A percentile compares a stretch with the other conserved stretches of the same genome.
Conservation (phyloP, 805 yeast genomes). For the Yarrowia alimentaria region DNA sequence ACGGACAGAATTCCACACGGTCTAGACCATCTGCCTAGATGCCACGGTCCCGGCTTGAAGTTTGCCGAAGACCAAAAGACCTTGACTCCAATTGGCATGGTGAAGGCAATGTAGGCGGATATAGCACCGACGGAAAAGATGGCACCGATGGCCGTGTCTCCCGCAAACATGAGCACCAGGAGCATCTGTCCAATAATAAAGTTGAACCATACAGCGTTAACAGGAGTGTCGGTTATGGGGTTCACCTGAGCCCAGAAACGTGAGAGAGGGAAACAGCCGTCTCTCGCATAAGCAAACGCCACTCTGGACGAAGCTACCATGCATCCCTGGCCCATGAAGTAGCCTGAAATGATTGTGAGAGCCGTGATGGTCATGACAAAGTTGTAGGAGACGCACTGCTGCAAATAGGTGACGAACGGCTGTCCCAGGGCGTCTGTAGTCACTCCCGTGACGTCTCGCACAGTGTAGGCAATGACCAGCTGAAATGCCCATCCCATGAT, state of each 20-base stretch:
- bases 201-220: slow-evolving; percentile 59
- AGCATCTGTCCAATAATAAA: slow-evolving; percentile 54
- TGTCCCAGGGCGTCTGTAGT: slow-evolving; percentile 56
- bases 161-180: slow-evolving; percentile 59
- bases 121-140: slow-evolving; percentile 73
- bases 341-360: slow-evolving; percentile 47
- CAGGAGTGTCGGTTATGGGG: slow-evolving; percentile 54
- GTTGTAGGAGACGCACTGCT: slow-evolving; percentile 48
- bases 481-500: slow-evolving; percentile 55
- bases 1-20: slow-evolving; percentile 50
- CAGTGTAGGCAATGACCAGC: slow-evolving; percentile 60
- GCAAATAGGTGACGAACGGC: slow-evolving; percentile 56
- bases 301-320: slow-evolving; percentile 67
- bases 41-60: slow-evolving; percentile 67
- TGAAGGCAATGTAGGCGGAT: slow-evolving; percentile 63
- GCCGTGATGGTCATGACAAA: slow-evolving; percentile 47
- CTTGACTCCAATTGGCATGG: slow-evolving; percentile 60
- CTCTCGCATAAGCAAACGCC: slow-evolving; percentile 65
- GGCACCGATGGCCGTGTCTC: slow-evolving; percentile 65
- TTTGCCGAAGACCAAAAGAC: slow-evolving; percentile 53
- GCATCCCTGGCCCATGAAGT: slow-evolving; percentile 55
- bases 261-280: slow-evolving; percentile 63
- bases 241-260: slow-evolving; percentile 50
- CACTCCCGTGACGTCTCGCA: slow-evolving; percentile 48
- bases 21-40: slow-evolving; percentile 52